Base-by-base conservation (phyloP, 306 rosid species). In the Casuarina glauca region DNA sequence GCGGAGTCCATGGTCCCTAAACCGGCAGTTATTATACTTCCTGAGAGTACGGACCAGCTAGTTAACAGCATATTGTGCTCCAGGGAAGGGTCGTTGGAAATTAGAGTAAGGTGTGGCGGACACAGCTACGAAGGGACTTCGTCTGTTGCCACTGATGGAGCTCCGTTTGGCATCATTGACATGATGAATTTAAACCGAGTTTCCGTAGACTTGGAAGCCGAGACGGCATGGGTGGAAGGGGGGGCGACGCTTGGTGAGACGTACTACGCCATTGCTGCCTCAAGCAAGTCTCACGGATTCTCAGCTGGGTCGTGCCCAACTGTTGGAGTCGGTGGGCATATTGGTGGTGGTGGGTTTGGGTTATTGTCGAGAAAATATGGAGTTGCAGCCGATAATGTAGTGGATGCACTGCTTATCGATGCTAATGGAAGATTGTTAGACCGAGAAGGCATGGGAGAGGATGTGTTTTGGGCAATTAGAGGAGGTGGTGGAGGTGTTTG, bases 381-480 rank as follows among this genome's bases (percentile, higher is more conserved):
- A 46, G 77, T 92, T 55, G 93, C 93, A 10, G 96, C 97, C 0
- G 97, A 92, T 63, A 87, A 90, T 39, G 92, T 92, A 48, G 85
- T 87, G 51, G 92, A 93, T 79, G 96, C 90, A 9, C 68, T 86
- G 32, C 85, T 93, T 16, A 54, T 92, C 20, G 90, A 87, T 69
- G 92, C 92, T 1, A 46, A 83, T 0, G 93, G 93, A 39, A n/a
- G 43, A 9, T 68, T 89, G 71, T 36, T 87, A 6, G 80, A 89
- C 81, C 73, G 93, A 0, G 39, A 79, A 77, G 64, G 76, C 66
- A 90, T 92, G 93, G 97, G 93, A 72, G 96, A 92, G 46, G 96
- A 92, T 71, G 93, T 92, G 85, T 92, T 92, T 83, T 92, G 97
- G 97, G 96, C 97, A 44, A 89, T 92, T 50, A 85, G 97, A 88